These are phyloP conservation scores for Dioszegia hungarica DNA, from an alignment of 768 basidiomycete genomes.

Conservation along the genomic window DNA sequence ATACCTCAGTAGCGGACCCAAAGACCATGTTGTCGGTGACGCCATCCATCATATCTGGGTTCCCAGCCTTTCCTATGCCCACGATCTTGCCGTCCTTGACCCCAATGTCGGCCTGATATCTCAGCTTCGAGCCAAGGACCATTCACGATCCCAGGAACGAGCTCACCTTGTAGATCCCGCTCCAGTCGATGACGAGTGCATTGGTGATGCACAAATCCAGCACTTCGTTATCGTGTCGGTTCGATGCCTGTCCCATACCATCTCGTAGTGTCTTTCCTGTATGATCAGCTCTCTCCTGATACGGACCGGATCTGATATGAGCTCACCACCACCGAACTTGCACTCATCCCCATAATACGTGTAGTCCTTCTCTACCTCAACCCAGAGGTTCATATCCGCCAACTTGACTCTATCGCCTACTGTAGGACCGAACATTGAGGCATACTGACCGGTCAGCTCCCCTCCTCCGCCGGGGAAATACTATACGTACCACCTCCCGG, in stretches of 20 bases:
- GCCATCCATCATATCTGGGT: constrained; percentile 83
- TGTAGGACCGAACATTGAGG: constrained; percentile 93
- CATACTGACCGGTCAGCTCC: constrained; percentile 54
- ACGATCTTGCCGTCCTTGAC: constrained; percentile 74
- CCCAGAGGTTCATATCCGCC: constrained; percentile 84
- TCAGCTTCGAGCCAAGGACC: background rate
- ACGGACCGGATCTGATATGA: no score
- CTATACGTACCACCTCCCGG: constrained; percentile 43
- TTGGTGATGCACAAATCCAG: constrained; percentile 95
- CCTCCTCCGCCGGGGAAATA: background rate
- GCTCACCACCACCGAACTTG: constrained; percentile 88
- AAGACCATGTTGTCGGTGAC: constrained; percentile 70
- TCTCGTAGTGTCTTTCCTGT: constrained; percentile 88
- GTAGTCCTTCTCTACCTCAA: constrained; percentile 84
- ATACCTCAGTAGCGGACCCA: constrained; percentile 76
- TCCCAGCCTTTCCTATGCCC: constrained; percentile 95
- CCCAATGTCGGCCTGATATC: constrained; percentile 81
- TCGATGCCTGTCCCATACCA: constrained; percentile 90
- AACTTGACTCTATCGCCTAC: constrained; percentile 80
- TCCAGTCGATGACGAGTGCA: constrained; percentile 89
- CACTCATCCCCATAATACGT: constrained; percentile 92
- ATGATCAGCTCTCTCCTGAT: background rate
- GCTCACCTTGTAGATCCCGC: constrained; percentile 82
- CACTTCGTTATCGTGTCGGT: constrained; percentile 61
- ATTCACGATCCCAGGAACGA: background rate